Evolutionary conservation across 2,329 filamentous ascomycete genomes (phyloP).

Genomic region (Talaromyces sp.): DNA sequence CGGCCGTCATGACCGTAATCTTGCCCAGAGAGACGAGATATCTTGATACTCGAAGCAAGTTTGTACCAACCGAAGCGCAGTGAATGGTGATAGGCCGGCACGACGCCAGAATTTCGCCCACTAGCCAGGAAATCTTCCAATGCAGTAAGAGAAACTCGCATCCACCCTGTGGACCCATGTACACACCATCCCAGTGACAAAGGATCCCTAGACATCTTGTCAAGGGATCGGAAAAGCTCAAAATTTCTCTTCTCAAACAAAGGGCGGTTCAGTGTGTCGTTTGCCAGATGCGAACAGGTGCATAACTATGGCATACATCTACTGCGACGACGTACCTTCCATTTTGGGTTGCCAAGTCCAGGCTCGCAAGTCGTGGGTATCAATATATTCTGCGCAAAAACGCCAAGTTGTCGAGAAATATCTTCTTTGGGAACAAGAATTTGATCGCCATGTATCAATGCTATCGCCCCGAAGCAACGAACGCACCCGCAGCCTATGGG

Average conservation of each 20-base stretch:
- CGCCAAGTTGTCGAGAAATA: neutral
- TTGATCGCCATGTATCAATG: neutral
- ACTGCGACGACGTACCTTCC: neutral
- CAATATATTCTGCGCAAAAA: neutral
- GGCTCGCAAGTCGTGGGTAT: neutral
- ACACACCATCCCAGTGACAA: slow-evolving; percentile 10
- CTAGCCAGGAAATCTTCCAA: slow-evolving; percentile 15
- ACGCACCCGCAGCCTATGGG: neutral
- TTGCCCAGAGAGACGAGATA: slow-evolving; percentile 7
- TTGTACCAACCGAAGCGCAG: slow-evolving; percentile 10
- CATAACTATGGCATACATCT: neutral
- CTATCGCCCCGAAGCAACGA: neutral
- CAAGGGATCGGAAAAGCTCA: neutral
- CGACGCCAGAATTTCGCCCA: slow-evolving; percentile 9
- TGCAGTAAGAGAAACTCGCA: slow-evolving; percentile 12
- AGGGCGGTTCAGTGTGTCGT: neutral
- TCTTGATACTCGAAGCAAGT: slow-evolving; percentile 13
- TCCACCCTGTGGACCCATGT: slow-evolving; percentile 17
- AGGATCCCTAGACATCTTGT: neutral
- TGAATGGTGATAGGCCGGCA: slow-evolving; percentile 12
- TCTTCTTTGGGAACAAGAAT: neutral
- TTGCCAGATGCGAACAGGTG: neutral
- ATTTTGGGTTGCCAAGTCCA: neutral
- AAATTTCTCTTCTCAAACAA: neutral
- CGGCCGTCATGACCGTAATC: slow-evolving; percentile 11